phyloP scores from a whole-genome alignment of 768 basidiomycete genomes.

The Rhodotorula babjevae region DNA sequence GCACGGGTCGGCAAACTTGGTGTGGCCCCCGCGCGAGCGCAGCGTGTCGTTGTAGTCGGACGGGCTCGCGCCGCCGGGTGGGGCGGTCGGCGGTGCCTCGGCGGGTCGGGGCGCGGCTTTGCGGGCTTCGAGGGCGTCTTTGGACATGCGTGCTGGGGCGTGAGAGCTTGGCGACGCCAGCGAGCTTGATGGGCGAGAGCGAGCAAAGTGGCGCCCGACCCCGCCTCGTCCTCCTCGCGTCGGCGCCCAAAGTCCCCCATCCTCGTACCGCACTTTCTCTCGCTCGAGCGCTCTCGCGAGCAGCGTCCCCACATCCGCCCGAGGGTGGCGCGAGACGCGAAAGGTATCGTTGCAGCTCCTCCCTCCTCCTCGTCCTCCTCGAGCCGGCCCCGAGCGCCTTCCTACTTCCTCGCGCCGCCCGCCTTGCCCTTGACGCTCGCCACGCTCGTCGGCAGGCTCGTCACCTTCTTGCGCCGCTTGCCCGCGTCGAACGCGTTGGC shows the following conservation, averaged over 20 bases:
- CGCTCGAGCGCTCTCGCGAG: no score
- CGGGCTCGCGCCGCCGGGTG: neutral
- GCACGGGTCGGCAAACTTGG: constrained; percentile 28
- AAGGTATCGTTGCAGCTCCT: no score
- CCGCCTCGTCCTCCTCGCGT: no score
- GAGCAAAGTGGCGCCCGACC: no score
- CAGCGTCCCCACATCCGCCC: no score
- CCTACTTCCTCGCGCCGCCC: neutral
- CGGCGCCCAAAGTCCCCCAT: no score
- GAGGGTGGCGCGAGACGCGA: no score
- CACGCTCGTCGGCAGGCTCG: no score
- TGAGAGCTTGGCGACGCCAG: neutral
- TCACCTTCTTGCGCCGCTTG: constrained; percentile 70
- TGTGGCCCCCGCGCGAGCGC: constrained; percentile 11
- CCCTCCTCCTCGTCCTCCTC: no score
- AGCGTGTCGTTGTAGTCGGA: constrained; percentile 22
- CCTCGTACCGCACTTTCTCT: no score
- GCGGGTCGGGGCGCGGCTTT: neutral
- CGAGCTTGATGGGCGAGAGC: neutral
- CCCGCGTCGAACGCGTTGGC: constrained; percentile 80
- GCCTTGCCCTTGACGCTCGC: neutral
- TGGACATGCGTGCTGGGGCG: neutral
- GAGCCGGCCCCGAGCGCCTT: no score
- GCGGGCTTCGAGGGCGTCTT: neutral
- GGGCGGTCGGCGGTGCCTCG: neutral